A percentile compares a stretch with the other conserved stretches of the same genome.
Conservation (phyloP, 495 filamentous ascomycete species). For the Copromyces sp. region DNA sequence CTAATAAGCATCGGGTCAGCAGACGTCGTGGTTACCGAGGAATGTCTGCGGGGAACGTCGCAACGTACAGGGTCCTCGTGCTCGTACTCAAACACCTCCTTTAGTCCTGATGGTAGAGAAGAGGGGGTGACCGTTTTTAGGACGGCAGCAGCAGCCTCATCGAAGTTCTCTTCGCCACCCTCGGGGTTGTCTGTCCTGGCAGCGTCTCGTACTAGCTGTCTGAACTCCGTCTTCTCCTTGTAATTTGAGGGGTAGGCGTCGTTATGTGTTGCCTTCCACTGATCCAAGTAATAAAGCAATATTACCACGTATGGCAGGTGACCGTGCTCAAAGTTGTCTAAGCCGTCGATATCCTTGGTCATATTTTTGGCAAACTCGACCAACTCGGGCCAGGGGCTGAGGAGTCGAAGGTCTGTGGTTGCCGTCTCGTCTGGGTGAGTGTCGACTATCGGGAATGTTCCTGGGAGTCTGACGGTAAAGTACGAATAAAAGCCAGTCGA, state of each 20-base stretch:
- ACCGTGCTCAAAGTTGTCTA: conserved; percentile 77
- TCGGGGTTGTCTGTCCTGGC: conserved; percentile 68
- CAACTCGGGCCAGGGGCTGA: conserved; percentile 84
- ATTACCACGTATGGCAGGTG: conserved; percentile 86
- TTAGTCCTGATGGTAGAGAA: conserved; percentile 54
- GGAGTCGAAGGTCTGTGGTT: conserved; percentile 74
- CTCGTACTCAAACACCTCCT: conserved; percentile 65
- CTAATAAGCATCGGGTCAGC: conserved; percentile 17
- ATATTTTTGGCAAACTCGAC: conserved; percentile 49
- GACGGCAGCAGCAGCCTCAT: conserved; percentile 81
- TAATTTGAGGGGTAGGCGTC: conserved; percentile 62
- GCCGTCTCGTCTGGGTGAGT: conserved; percentile 86
- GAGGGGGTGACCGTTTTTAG: conserved; percentile 61
- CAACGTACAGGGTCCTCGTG: conserved; percentile 33
- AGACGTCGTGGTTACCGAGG: conserved; percentile 3
- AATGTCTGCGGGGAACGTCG: background rate
- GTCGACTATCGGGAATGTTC: conserved; percentile 85
- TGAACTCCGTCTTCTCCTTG: conserved; percentile 80
- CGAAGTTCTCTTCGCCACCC: conserved; percentile 93
- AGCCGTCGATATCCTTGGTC: conserved; percentile 53
- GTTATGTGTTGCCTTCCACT: conserved; percentile 68
- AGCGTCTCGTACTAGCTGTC: conserved; percentile 51
- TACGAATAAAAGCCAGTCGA: conserved; percentile 83
- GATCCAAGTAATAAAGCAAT: conserved; percentile 72
- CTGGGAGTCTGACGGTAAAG: conserved; percentile 65